Percentiles rank a stretch among this genome's conserved stretches.
These are phyloP conservation scores for Bipolaris bicolor DNA, from an alignment of 2,329 filamentous ascomycete genomes.

Conservation along the genomic window DNA sequence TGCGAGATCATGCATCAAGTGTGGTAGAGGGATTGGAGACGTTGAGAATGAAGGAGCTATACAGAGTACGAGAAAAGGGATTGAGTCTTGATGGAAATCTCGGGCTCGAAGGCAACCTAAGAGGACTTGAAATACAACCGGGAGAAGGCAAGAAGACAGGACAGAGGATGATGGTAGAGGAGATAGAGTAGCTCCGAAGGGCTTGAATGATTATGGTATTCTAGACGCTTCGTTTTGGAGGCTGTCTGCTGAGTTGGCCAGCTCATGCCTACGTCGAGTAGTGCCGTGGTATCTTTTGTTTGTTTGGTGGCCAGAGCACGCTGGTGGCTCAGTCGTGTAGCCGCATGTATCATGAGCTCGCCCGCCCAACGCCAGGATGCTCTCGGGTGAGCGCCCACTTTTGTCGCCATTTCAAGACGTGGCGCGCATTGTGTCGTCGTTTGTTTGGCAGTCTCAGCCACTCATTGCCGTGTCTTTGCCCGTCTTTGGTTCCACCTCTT, in stretches of 20 bases:
- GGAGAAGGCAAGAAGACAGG: constrained; percentile 3
- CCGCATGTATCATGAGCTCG: background rate
- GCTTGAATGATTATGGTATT: constrained; percentile 7
- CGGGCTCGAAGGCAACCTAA: constrained; percentile 48
- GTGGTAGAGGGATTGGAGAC: constrained; percentile 71
- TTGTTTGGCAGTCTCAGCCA: constrained; percentile 36
- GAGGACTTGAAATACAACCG: constrained; percentile 54
- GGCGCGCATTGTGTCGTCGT: constrained; percentile 4
- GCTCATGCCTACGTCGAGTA: constrained; percentile 13
- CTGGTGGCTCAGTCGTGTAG: background rate
- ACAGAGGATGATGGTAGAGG: constrained; percentile 57
- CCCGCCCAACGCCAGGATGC: background rate
- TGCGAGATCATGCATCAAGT: constrained; percentile 69
- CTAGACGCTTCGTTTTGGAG: constrained; percentile 7
- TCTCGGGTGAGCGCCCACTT: background rate
- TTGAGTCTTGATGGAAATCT: constrained; percentile 32
- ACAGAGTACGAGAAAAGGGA: constrained; percentile 48
- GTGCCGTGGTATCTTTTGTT: constrained; percentile 23
- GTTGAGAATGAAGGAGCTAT: constrained; percentile 62
- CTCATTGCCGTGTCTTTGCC: constrained; percentile 50
- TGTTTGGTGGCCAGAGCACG: constrained; percentile 11
- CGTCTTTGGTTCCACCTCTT: constrained; percentile 53
- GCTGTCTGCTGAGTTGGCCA: constrained; percentile 14
- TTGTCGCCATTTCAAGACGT: background rate
- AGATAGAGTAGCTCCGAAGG: constrained; percentile 60